Evolutionary conservation across 106 monocot genomes (phyloP), one percentile per base, ranked within the genome.

Genomic region (Acorus gramineus): DNA sequence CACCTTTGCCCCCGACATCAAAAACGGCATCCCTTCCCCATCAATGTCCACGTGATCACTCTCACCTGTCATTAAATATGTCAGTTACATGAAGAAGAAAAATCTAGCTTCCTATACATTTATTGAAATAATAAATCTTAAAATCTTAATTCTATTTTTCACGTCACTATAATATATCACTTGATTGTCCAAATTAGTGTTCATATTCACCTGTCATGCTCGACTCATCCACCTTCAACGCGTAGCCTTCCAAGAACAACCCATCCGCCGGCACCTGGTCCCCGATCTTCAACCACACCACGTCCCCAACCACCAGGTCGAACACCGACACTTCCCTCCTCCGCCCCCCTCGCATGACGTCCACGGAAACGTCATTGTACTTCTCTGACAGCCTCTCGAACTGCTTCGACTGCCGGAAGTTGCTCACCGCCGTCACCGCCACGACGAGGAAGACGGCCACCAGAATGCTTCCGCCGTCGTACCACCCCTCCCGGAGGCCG

Each of bases 381-480:
- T 78, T 69, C 6, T 11, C 59, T 14, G 77, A 69, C 1, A 85
- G 68, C 67, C 66, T 73, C 5, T 71, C 51, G 68, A 85, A 85
- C 11, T 74, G 67, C 45, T 61, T 49, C 11, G 57, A 47, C 65
- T 85, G 85, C 28, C 75, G 53, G 75, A 59, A 78, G 65, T 85
- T 78, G 68, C 75, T 78, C 59, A 81, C 48, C 54, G 85, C 74
- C 10, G 81, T 75, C 6, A 85, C 85, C 2, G 8, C 46, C 10
- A 78, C 56, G 28, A 85, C 85, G 10, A 85, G 47, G 57, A 85
- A 69, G 7, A 85, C 64, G 45, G 85, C 85, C 6, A 85, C 14
- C 53, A 78, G 69, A 50, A 85, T 85, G 74, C 85, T 85, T 7
- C 47, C 85, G 54, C 85, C 85, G 3, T 85, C 85, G 62, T 85